phyloP scores from a whole-genome alignment of 2,329 filamentous ascomycete genomes.

The Phialocephala subalpina region DNA sequence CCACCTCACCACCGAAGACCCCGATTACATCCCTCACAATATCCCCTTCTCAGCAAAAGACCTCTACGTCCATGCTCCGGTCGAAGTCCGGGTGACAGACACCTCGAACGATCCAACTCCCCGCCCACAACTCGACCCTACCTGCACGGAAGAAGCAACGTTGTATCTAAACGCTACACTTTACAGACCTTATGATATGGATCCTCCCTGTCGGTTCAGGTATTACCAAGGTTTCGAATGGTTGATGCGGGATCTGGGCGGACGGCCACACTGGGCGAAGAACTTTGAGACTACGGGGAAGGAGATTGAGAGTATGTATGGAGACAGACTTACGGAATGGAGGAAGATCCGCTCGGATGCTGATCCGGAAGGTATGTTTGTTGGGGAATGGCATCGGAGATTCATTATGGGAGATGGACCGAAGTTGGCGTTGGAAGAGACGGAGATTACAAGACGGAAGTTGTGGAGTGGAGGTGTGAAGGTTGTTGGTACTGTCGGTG shows the following conservation, averaged over 20 bases:
- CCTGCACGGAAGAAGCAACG: conserved; percentile 71
- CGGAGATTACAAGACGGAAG: conserved; percentile 36
- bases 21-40: conserved; percentile 66
- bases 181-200: conserved; percentile 80
- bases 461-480: conserved; percentile 38
- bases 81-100: conserved; percentile 89
- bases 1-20: conserved; percentile 66
- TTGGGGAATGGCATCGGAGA: conserved; percentile 88
- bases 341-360: conserved; percentile 71
- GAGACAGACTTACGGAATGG: conserved; percentile 71
- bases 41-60: conserved; percentile 85
- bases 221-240: conserved; percentile 94
- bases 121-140: conserved; percentile 77
- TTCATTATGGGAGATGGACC: conserved; percentile 59
- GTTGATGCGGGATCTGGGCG: conserved; percentile 86
- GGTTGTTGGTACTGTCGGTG: conserved; percentile 31
- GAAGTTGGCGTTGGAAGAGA: conserved; percentile 40
- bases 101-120: conserved; percentile 55
- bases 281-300: conserved; percentile 74
- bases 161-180: conserved; percentile 91
- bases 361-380: conserved; percentile 86
- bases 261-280: conserved; percentile 90
- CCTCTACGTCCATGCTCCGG: conserved; percentile 86
- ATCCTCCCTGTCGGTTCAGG: conserved; percentile 77
- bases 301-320: conserved; percentile 75